These are phyloP conservation scores for Iris macrosiphon DNA, from an alignment of 106 monocot species.

Conservation along the genomic window DNA sequence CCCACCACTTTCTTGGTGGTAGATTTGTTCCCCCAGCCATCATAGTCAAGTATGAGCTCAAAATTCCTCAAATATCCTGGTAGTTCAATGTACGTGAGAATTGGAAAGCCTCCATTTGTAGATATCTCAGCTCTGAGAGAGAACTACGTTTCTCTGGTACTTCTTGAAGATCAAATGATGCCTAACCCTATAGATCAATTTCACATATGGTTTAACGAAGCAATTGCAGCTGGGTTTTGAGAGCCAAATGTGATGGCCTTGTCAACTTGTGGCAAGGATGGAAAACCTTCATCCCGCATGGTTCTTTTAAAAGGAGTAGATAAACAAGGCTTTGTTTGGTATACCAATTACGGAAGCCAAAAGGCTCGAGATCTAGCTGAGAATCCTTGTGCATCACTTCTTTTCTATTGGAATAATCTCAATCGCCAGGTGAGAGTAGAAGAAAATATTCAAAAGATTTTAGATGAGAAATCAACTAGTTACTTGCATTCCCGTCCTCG, in stretches of 20 bases:
- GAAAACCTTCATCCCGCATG: constrained; percentile 80
- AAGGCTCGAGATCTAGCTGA: constrained; percentile 73
- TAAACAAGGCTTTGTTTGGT: constrained; percentile 86
- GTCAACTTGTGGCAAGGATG: constrained; percentile 67
- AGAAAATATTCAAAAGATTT: constrained; percentile 66
- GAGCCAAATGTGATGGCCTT: constrained; percentile 98
- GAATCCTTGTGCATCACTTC: constrained; percentile 82
- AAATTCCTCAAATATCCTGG: constrained; percentile 78
- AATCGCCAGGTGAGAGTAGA: constrained; percentile 94
- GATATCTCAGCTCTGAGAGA: constrained; percentile 83
- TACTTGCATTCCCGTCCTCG: constrained; percentile 92
- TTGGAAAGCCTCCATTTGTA: constrained; percentile 70
- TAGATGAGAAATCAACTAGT: constrained; percentile 71
- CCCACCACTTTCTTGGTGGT: constrained; percentile 95
- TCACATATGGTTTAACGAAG: constrained; percentile 89
- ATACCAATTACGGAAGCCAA: constrained; percentile 85
- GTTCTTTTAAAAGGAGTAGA: constrained; percentile 89
- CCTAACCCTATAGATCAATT: constrained; percentile 85
- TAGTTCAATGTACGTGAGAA: constrained; percentile 89
- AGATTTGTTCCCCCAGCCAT: constrained; percentile 94
- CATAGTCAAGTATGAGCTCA: constrained; percentile 50
- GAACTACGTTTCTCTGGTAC: constrained; percentile 88
- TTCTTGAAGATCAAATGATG: constrained; percentile 60
- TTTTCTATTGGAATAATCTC: constrained; percentile 83
- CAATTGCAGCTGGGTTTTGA: constrained; percentile 64